Conservation (phyloP, 2,329 filamentous ascomycete genomes). For the Cladosporium austrohemisphaericum region DNA sequence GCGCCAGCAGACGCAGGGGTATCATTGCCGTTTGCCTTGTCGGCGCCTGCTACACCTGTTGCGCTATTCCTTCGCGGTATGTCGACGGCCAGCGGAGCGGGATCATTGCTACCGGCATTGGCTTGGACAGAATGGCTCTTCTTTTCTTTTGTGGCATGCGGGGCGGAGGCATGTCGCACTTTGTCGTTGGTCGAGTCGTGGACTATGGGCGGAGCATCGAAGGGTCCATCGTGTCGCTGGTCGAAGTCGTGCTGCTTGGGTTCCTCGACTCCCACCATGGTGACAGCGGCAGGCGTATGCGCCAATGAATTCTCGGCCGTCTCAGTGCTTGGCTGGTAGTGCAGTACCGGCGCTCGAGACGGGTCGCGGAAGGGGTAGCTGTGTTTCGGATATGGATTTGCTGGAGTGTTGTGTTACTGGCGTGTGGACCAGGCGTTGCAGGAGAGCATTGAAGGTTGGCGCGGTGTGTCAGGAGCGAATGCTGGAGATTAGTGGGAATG, state of each 20-base stretch:
- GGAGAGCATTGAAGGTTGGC: too few species aligned
- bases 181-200: slow-evolving; percentile 33
- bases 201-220: slow-evolving; percentile 17
- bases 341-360: not conserved
- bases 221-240: slow-evolving; percentile 32
- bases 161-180: slow-evolving; percentile 34
- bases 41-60: not conserved
- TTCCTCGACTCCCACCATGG: slow-evolving; percentile 16
- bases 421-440: too few species aligned
- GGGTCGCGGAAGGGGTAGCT: not conserved
- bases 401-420: not conserved
- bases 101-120: not conserved
- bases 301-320: slow-evolving; percentile 6
- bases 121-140: slow-evolving; percentile 5
- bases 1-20: not conserved
- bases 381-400: not conserved
- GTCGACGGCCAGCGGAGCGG: not conserved
- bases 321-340: slow-evolving; percentile 8
- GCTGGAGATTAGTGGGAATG: not conserved
- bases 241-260: slow-evolving; percentile 32
- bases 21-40: not conserved
- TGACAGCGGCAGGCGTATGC: not conserved
- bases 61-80: slow-evolving; percentile 9
- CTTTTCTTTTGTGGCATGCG: not conserved
- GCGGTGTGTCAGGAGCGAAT: not conserved